These are phyloP conservation scores for Xylariaceae sp. DNA, from an alignment of 2,329 filamentous ascomycete genomes.

Conservation along the genomic window DNA sequence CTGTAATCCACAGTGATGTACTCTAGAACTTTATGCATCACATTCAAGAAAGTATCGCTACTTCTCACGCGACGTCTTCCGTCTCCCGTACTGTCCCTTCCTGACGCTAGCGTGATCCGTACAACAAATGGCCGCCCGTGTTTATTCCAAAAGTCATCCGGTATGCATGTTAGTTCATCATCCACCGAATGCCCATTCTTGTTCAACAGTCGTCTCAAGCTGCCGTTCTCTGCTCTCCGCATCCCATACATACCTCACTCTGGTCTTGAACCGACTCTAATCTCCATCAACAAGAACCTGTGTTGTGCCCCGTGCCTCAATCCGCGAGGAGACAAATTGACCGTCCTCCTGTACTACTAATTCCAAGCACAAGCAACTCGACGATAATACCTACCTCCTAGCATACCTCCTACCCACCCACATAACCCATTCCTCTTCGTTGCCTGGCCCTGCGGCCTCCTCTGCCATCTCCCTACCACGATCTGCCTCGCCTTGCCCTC, in stretches of 20 bases:
- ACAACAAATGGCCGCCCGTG: background rate
- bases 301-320: conserved; percentile 4
- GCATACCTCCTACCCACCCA: background rate
- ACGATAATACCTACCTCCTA: background rate
- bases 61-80: background rate
- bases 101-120: background rate
- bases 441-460: conserved; percentile 3
- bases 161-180: conserved; percentile 1
- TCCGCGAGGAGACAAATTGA: conserved; percentile 1
- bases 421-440: background rate
- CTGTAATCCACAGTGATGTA: background rate
- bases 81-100: too few species aligned
- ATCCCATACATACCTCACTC: background rate
- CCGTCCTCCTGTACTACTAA: conserved; percentile 6
- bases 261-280: background rate
- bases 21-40: background rate
- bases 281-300: background rate
- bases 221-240: background rate
- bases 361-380: background rate
- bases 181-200: conserved; percentile 1
- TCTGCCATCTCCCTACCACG: conserved; percentile 1
- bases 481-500: background rate
- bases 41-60: background rate
- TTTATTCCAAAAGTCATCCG: conserved; percentile 10
- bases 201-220: conserved; percentile 6